Percentiles rank a stretch among this genome's conserved stretches.
phyloP scores from a whole-genome alignment of 2,329 filamentous ascomycete genomes.

The Albifimbria verrucaria region DNA sequence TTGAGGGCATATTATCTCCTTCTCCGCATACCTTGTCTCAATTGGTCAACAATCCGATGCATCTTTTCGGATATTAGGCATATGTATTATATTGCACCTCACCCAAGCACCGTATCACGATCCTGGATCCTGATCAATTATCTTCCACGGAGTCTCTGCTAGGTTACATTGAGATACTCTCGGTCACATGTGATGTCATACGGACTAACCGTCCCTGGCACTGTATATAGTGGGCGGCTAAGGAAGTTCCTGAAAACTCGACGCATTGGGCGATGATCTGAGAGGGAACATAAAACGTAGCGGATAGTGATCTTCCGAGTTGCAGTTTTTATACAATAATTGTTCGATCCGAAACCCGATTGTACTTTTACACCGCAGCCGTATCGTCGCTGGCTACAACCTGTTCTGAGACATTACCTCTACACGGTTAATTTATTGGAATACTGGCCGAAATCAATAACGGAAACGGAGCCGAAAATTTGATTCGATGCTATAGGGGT shows the following conservation, averaged over 20 bases:
- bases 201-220: no score
- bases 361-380: no score
- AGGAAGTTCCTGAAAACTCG: background rate
- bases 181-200: background rate
- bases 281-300: background rate
- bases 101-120: background rate
- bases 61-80: background rate
- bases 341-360: background rate
- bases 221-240: background rate
- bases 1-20: background rate
- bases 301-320: background rate
- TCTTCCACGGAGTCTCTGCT: background rate
- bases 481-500: background rate
- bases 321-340: background rate
- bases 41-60: background rate
- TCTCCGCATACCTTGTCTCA: background rate
- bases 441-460: background rate
- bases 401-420: background rate
- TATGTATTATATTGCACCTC: background rate
- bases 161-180: background rate
- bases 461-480: background rate
- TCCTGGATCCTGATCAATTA: background rate
- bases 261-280: background rate
- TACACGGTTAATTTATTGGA: background rate
- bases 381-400: background rate